Conservation (phyloP, 768 basidiomycete genomes). For the Goffeauzyma gilvescens region DNA sequence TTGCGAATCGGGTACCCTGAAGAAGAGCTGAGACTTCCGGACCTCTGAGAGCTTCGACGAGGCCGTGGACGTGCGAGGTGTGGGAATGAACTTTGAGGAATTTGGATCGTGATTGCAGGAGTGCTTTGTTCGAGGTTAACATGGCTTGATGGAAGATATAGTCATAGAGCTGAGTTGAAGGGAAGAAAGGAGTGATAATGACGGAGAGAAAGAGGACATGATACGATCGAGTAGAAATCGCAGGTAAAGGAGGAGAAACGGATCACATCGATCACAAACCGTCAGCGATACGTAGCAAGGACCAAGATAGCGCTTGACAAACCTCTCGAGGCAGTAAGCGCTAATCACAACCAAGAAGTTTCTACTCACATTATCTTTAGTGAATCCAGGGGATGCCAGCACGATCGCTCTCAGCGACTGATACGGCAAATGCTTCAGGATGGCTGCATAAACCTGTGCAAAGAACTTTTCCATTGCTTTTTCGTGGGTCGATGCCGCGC, state of each 20-base stretch:
- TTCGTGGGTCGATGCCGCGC: slow-evolving; percentile 69
- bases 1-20: slow-evolving; percentile 65
- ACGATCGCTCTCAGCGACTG: slow-evolving; percentile 69
- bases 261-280: too few species aligned
- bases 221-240: too few species aligned
- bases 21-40: slow-evolving; percentile 50
- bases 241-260: too few species aligned
- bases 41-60: slow-evolving; percentile 83
- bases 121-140: slow-evolving; percentile 53
- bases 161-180: slow-evolving; percentile 37
- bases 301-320: too few species aligned
- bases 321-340: too few species aligned
- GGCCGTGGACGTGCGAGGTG: slow-evolving; percentile 84
- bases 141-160: slow-evolving; percentile 66
- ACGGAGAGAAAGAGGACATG: too few species aligned
- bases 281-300: too few species aligned
- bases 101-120: slow-evolving; percentile 65
- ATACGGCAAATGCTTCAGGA: slow-evolving; percentile 79
- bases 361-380: slow-evolving; percentile 55
- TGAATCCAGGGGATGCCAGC: slow-evolving; percentile 92
- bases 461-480: slow-evolving; percentile 75
- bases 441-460: slow-evolving; percentile 61
- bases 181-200: not conserved
- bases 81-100: slow-evolving; percentile 76
- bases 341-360: too few species aligned